Evolutionary conservation across 2,329 filamentous ascomycete genomes (phyloP), one percentile per base, ranked within the genome.

Genomic region (Phialemonium atrogriseum): DNA sequence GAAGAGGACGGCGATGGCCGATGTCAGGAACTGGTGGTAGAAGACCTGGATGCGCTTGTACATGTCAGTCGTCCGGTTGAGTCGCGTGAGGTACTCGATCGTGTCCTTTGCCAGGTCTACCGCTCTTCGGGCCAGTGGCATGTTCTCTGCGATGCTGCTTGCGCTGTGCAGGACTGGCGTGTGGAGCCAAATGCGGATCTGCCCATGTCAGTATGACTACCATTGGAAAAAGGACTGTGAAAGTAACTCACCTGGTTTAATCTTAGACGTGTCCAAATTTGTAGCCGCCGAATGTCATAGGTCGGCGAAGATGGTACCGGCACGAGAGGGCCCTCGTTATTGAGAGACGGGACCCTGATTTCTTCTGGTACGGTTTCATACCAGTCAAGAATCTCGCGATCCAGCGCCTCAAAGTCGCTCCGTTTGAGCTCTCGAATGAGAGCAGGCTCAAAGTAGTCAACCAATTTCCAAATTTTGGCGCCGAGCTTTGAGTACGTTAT

Each of bases 311-410:
- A 69, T 45, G 50, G 76, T 60, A 52, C 70, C 45, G 58, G 64
- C 37, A 66, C 62, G n/a, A n/a, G n/a, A n/a, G n/a, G n/a, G n/a
- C n/a, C n/a, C 30, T 66, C 59, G 30, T 64, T 63, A 64, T 71
- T 50, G 73, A 65, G 84, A 69, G 61, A 77, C 63, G 42, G 83
- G 50, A 55, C 71, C 59, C 50, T 64, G 35, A 76, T 60, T 32
- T 71, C 66, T 10, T 66, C 77, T 41, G 52, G 89, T 56, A 94
- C 73, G 10, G 71, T 69, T 11, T 82, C 78, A 47, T 93, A 89
- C 89, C 89, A 96, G 43, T 85, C 76, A 5, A 91, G 62, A 28
- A 94, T 80, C 47, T 93, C 83, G 37, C 79, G 80, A 49, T 95
- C 88, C 6, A 95, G 67, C 29, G 77, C 78, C 17, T 82, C 80